Conservation (phyloP, 1,284 basidiomycete genomes). For the Cutaneotrichosporon mucoides region DNA sequence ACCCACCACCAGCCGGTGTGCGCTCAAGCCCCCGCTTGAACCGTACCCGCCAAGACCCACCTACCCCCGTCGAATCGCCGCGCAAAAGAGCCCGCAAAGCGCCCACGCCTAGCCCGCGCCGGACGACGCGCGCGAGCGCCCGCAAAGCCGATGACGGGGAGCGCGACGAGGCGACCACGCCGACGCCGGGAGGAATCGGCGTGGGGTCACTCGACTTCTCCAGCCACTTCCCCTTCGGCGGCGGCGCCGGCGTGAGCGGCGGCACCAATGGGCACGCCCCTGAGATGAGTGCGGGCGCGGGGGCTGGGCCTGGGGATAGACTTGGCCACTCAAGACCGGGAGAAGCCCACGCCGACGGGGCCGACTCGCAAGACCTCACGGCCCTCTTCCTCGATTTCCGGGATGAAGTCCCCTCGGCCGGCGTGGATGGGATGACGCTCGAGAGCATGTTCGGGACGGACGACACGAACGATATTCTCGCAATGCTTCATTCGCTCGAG, state of each 20-base stretch:
- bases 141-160: not conserved
- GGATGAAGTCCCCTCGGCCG: conserved; percentile 5
- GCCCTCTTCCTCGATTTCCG: conserved; percentile 19
- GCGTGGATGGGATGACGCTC: conserved; percentile 7
- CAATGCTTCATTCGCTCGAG: conserved; percentile 15
- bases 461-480: conserved; percentile 18
- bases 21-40: conserved; percentile 12
- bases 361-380: conserved; percentile 8
- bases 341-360: not conserved
- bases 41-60: conserved; percentile 5
- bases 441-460: conserved; percentile 14
- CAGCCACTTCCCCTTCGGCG: conserved; percentile 12
- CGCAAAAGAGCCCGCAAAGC: conserved; percentile 21
- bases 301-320: too few relatives aligned
- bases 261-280: too few relatives aligned
- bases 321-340: too few relatives aligned
- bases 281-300: too few relatives aligned
- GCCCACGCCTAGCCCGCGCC: conserved; percentile 28
- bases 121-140: conserved; percentile 26
- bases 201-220: conserved; percentile 6
- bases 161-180: conserved; percentile 7
- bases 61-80: conserved; percentile 22
- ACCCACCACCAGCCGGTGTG: not conserved
- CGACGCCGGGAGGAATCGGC: conserved; percentile 11
- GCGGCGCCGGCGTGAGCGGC: not conserved